Conservation (phyloP, 495 filamentous ascomycete species). For the Usnea hakonensis region DNA sequence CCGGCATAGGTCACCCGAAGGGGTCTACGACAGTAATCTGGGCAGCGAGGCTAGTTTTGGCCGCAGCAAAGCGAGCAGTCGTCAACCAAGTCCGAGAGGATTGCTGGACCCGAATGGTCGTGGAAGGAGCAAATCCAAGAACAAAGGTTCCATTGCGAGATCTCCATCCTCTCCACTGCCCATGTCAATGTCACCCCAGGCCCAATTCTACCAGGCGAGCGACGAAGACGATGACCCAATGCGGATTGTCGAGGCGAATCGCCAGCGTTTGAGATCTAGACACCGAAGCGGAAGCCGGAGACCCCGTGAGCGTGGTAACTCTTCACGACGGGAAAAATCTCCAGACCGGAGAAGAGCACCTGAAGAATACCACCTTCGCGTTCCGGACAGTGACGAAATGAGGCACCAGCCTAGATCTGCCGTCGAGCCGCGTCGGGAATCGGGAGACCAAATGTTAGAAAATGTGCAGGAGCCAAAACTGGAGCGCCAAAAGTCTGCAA, state of each 20-base stretch:
- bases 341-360: slow-evolving; percentile 36
- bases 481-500: slow-evolving; percentile 31
- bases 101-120: slow-evolving; percentile 34
- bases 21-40: slow-evolving; percentile 9
- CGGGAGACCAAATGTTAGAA: slow-evolving; percentile 21
- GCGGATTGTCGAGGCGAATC: slow-evolving; percentile 50
- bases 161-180: slow-evolving; percentile 80
- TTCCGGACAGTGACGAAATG: slow-evolving; percentile 35
- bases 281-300: slow-evolving; percentile 55
- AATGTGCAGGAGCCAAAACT: slow-evolving; percentile 5
- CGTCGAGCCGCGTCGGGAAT: slow-evolving; percentile 14
- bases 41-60: slow-evolving; percentile 18
- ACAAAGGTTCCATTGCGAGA: slow-evolving; percentile 49
- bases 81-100: slow-evolving; percentile 44
- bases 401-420: slow-evolving; percentile 18
- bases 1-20: slow-evolving; percentile 24
- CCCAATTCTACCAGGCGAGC: slow-evolving; percentile 26
- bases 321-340: slow-evolving; percentile 40
- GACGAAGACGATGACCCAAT: slow-evolving; percentile 54
- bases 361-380: slow-evolving; percentile 30
- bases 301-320: slow-evolving; percentile 40
- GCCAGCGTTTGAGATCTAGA: slow-evolving; percentile 52
- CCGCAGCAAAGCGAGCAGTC: slow-evolving; percentile 35
- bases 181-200: slow-evolving; percentile 52
- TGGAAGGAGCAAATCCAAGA: slow-evolving; percentile 43